Percentiles rank a stretch among this genome's conserved stretches.
These are phyloP conservation scores for Umbelopsis sp. DNA, from an alignment of 192 early-diverging fungal species.

Conservation along the genomic window DNA sequence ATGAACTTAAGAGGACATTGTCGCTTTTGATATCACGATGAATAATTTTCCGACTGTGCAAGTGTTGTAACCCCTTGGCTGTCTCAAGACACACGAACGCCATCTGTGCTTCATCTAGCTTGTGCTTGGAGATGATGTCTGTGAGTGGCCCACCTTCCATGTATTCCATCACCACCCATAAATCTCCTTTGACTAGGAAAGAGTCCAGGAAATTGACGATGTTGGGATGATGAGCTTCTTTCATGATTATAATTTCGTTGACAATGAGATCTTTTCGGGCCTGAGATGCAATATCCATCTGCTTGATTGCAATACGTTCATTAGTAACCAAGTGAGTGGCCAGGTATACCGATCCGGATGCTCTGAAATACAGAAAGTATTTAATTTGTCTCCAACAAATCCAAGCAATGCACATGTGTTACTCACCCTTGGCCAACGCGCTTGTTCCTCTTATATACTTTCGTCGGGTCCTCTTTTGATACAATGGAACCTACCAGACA, in stretches of 20 bases:
- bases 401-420: no score
- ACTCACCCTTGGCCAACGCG: conserved; percentile 10
- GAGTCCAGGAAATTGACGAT: conserved; percentile 87
- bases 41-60: conserved; percentile 70
- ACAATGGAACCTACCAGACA: background rate
- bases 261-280: conserved; percentile 82
- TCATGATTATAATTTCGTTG: conserved; percentile 79
- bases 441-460: background rate
- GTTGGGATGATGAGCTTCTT: conserved; percentile 73
- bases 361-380: conserved; percentile 21
- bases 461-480: conserved; percentile 6
- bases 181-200: conserved; percentile 72
- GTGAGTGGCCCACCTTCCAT: conserved; percentile 91
- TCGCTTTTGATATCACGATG: conserved; percentile 79
- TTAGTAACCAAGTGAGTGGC: conserved; percentile 56
- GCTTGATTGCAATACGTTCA: conserved; percentile 75
- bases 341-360: conserved; percentile 75
- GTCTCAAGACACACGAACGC: conserved; percentile 75
- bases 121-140: conserved; percentile 81
- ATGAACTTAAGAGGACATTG: conserved; percentile 70
- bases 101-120: conserved; percentile 78
- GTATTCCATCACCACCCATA: conserved; percentile 93
- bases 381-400: background rate
- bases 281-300: conserved; percentile 80
- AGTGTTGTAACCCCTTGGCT: conserved; percentile 62